Base-by-base conservation (phyloP, 257 asterid genomes). In the Nicotiana otophora region DNA sequence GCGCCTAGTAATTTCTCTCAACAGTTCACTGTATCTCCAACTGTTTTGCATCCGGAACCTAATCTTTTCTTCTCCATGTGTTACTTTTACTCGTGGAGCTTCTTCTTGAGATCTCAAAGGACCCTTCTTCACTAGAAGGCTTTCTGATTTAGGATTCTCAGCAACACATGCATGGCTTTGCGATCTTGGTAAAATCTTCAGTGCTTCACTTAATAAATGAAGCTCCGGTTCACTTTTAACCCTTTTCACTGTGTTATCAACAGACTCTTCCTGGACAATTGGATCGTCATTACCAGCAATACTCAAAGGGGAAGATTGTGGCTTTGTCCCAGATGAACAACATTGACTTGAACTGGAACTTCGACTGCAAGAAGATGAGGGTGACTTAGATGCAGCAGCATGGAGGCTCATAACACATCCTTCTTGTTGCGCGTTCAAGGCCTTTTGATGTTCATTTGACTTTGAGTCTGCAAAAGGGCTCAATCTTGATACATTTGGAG, bases 321-420 rank as follows among this genome's bases (percentile, higher is more conserved):
- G 92, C 31, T 89, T 90, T 3, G 88, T 88, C 64, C 89, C 92
- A 15, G 88, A 86, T 11, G 98, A 93, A 76, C 86, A 91, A 70
- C 92, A 87, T 53, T 90, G 95, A 70, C 96, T 94, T 17, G 98
- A 91, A 84, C 84, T 85, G 51, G 99, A 93, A 84, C 91, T 92
- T 23, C 85, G 95, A 60, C 97, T 91, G 82, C 91, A 85, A 10
- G 97, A 92, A 82, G 96, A 89, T 48, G 99, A 86, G 39, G 96
- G 91, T 10, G 97, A 88, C 34, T 75, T 84, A 6, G 94, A 89
- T 78, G 90, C 85, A 58, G 85, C 84, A 23, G 86, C 83, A 10
- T 69, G 85, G 39, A 90, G 88, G 61, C 87, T 84, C 65, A 46
- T 80, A 46, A 61, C 26, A 79, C 81, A 81, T 82, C 82, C 81